Evolutionary conservation across 2,329 filamentous ascomycete genomes (phyloP).

Genomic region (Fonsecaea pedrosoi): DNA sequence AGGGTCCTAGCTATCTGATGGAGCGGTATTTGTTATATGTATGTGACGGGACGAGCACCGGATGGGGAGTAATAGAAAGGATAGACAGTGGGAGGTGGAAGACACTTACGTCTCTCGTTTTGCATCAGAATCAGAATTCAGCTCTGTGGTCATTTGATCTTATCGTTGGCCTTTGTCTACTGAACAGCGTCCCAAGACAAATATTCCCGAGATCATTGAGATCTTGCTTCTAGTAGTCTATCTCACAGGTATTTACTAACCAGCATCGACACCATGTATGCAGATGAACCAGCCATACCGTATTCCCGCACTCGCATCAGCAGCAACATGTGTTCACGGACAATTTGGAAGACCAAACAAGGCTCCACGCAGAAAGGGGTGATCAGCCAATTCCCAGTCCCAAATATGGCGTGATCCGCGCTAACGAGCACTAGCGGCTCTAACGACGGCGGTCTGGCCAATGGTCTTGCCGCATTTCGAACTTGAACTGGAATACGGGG

Average conservation of each 20-base stretch:
- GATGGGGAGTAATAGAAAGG: neutral
- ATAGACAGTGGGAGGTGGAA: neutral
- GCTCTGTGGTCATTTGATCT: no score
- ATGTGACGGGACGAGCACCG: neutral
- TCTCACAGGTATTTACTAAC: no score
- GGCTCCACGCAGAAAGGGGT: neutral
- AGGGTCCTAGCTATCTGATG: neutral
- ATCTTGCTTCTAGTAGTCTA: no score
- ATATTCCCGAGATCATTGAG: no score
- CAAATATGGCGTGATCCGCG: conserved; percentile 4
- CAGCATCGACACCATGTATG: no score
- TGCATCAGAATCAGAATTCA: no score
- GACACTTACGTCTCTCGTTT: no score
- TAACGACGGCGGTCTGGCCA: neutral
- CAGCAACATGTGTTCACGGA: neutral
- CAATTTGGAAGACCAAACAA: neutral
- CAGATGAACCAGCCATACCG: neutral
- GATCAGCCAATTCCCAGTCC: neutral
- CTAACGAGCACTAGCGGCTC: conserved; percentile 3
- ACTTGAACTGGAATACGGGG: neutral
- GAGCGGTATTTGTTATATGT: neutral
- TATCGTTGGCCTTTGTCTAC: no score
- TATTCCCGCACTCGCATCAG: neutral
- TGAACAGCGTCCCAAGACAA: no score
- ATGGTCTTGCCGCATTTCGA: neutral